phyloP scores from a whole-genome alignment of 345 rosid genomes.

The Eucalyptus decipiens region DNA sequence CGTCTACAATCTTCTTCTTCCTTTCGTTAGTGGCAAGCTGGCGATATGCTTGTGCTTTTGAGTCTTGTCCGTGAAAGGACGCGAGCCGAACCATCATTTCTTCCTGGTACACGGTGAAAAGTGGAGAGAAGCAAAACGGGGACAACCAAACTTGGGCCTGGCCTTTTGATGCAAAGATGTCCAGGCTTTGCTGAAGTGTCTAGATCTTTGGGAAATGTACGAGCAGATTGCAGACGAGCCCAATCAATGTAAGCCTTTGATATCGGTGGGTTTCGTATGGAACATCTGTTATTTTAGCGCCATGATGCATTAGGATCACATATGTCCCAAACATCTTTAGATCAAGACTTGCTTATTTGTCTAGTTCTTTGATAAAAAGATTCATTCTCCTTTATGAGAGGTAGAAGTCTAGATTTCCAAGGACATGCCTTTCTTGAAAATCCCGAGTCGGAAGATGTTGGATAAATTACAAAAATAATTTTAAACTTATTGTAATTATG shows the following conservation, averaged over 20 bases:
- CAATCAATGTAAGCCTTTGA: not conserved
- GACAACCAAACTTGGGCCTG: not conserved
- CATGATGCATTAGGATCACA: not conserved
- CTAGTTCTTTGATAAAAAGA: not conserved
- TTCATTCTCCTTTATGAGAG: not conserved
- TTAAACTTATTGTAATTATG: rapidly evolving
- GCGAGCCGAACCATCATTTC: not conserved
- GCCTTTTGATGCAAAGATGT: not conserved
- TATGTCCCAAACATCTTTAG: not conserved
- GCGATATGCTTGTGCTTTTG: not conserved
- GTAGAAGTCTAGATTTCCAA: not conserved
- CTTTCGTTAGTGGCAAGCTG: not conserved
- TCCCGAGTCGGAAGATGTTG: not conserved
- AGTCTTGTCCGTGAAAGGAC: not conserved
- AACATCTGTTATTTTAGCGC: not conserved
- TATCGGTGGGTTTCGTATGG: not conserved
- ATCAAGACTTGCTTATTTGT: not conserved
- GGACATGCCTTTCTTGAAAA: not conserved
- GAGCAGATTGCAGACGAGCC: not conserved
- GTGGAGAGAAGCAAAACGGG: not conserved
- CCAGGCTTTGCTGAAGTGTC: not conserved
- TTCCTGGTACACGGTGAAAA: rapidly evolving
- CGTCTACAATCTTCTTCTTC: not conserved
- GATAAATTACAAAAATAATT: not conserved
- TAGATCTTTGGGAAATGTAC: not conserved